A percentile compares a stretch with the other conserved stretches of the same genome.
phyloP scores from a whole-genome alignment of 129 eudicot genomes.

The Artemisia tridentata region DNA sequence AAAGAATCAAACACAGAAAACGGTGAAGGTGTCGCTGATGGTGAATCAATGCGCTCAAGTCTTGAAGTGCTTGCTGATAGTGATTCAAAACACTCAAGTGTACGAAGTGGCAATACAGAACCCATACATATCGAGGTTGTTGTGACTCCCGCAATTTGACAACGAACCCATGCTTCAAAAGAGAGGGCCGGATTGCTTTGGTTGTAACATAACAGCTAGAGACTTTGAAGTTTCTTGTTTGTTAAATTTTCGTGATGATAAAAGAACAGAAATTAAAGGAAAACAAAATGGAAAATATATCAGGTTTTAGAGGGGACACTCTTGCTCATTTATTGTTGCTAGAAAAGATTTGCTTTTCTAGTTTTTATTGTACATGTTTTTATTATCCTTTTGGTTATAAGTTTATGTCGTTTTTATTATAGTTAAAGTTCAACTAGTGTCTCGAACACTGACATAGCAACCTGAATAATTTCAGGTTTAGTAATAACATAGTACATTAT shows the following conservation, averaged over 20 bases:
- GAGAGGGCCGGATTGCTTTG: neutral
- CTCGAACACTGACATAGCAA: no score
- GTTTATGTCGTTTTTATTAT: no score
- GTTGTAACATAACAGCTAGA: constrained; percentile 9
- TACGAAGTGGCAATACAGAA: constrained; percentile 25
- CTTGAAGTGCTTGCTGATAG: constrained; percentile 20
- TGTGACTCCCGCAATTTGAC: constrained; percentile 17
- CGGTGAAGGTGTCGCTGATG: constrained; percentile 2
- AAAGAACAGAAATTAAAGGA: neutral
- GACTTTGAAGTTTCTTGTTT: neutral
- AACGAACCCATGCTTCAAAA: constrained; percentile 3
- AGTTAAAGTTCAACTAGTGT: no score
- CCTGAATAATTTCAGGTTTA: no score
- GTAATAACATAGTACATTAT: no score
- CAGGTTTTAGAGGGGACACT: constrained; percentile 8
- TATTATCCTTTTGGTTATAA: no score
- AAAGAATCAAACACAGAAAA: constrained; percentile 24
- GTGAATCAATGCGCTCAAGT: constrained; percentile 16
- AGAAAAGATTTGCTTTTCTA: neutral
- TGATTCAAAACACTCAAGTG: constrained; percentile 29
- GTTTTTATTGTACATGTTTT: neutral
- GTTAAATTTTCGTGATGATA: neutral
- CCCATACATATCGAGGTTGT: constrained; percentile 27
- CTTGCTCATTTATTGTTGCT: constrained; percentile 5
- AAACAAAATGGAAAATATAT: neutral